A percentile compares a stretch with the other conserved stretches of the same genome.
Evolutionary conservation across 139 green algal species (phyloP).

Genomic region (Volvox reticuliferus): DNA sequence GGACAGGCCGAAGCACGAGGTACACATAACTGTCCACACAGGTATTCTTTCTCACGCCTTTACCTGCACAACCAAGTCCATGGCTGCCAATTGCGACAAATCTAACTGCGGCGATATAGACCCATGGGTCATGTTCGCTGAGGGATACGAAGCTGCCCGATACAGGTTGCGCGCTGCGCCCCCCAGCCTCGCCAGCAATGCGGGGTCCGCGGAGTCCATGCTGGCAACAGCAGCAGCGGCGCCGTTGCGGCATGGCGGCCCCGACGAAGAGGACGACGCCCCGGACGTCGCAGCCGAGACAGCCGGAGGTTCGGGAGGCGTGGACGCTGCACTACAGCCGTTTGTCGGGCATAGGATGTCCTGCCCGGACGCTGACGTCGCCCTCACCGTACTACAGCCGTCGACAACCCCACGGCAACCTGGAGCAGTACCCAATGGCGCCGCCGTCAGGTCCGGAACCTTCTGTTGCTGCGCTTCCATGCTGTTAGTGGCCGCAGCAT

Average conservation of each 20-base stretch:
- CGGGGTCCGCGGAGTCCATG: background rate
- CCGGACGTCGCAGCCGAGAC: background rate
- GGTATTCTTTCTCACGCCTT: no score
- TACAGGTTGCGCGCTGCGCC: slow-evolving; percentile 29
- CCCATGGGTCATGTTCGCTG: background rate
- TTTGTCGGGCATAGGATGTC: background rate
- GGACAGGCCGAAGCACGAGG: no score
- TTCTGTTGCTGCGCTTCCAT: background rate
- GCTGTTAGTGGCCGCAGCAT: background rate
- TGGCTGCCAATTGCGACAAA: background rate
- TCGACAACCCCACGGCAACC: background rate
- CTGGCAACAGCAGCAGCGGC: background rate
- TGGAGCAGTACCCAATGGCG: background rate
- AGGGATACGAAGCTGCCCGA: background rate
- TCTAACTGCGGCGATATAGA: slow-evolving; percentile 2
- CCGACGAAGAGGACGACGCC: background rate
- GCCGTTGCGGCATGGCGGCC: background rate
- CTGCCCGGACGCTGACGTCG: background rate
- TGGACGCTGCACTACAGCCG: slow-evolving; percentile 1
- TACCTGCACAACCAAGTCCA: slow-evolving; percentile 24
- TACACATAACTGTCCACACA: no score
- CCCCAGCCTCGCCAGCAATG: slow-evolving; percentile 19
- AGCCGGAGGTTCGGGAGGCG: slow-evolving; percentile 19
- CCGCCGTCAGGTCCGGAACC: background rate
- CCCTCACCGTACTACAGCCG: background rate